phyloP scores from a whole-genome alignment of 306 rosid genomes.

The Delonix regia region DNA sequence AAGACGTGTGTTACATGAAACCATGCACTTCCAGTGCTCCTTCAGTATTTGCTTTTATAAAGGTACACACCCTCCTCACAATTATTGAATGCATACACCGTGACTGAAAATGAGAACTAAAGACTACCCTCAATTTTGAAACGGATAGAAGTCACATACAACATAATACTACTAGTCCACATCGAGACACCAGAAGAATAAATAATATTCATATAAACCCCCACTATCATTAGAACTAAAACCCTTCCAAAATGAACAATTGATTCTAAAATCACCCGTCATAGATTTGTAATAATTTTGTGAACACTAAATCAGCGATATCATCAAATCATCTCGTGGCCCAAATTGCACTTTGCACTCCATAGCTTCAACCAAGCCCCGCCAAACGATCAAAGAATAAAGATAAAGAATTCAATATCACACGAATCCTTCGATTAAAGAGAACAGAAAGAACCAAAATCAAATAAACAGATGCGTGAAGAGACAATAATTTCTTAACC shows the following conservation, averaged over 20 bases:
- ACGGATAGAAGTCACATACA: neutral
- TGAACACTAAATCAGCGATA: neutral
- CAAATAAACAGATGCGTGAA: neutral
- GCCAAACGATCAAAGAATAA: neutral
- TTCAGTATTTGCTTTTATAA: neutral
- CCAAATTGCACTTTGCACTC: neutral
- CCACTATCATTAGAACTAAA: neutral
- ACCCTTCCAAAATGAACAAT: neutral
- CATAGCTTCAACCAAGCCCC: neutral
- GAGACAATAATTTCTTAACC: no score
- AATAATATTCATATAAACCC: neutral
- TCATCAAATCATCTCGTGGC: neutral
- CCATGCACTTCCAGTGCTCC: constrained; percentile 2
- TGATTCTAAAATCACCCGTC: neutral
- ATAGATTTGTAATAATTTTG: neutral
- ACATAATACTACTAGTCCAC: neutral
- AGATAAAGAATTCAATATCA: neutral
- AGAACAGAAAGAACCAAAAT: neutral
- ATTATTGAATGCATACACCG: neutral
- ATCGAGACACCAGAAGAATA: neutral
- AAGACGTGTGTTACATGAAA: neutral
- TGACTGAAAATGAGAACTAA: neutral
- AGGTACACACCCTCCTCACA: neutral
- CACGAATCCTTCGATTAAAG: neutral
- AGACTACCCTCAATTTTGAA: neutral